Base-by-base conservation (phyloP, 2,329 filamentous ascomycete species). In the Leptographium procerum region DNA sequence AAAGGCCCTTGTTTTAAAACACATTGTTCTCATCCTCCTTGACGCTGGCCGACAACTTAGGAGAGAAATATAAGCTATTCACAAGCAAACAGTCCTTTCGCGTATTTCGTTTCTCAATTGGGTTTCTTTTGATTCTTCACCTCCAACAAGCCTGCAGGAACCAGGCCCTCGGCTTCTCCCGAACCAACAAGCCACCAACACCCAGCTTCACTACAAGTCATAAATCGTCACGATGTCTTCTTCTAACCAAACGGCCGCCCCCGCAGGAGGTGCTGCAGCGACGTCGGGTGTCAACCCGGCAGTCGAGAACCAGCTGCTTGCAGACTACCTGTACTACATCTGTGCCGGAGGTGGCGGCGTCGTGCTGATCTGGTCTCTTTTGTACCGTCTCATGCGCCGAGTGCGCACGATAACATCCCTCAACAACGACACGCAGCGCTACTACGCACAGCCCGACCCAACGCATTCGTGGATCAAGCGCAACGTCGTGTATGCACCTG, bases 371-470 rank as follows among this genome's bases (percentile, higher is more conserved):
- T 92, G 89, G 81, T 83, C 86, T 61, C 70, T 85, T 62, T 71
- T 76, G 57, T 77, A 83, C 55, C 77, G 80, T 57, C 72, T 87
- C 59, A 75, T 82, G 59, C 82, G 80, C 64, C 86, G 94, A 67
- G 75, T 91, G 43, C 83, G 91, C 62, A 86, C 82, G 29, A 77
- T 95, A 51, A 80, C 87, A 48, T 89, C 85, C 66, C 79, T 96
- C 64, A 86, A 82, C 73, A 90, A 89, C 73, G 86, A 89, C 63
- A 86, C 79, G 1, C 91, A 96, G 70, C 78, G 81, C 61, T 96
- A 90, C 74, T 96, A 91, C 68, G 80, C 85, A 52, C 74, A 76
- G 28, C 79, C 87, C 7, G 76, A 76, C 8, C 64, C 69, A 16
- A 75, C 73, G 48, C 71, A 74, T 59, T 75, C 86, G n/a, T 82